Percentiles rank a stretch among this genome's conserved stretches.
These are phyloP conservation scores for Coccomyxa subellipsoidea DNA, from an alignment of 163 green algal species.

Conservation along the genomic window DNA sequence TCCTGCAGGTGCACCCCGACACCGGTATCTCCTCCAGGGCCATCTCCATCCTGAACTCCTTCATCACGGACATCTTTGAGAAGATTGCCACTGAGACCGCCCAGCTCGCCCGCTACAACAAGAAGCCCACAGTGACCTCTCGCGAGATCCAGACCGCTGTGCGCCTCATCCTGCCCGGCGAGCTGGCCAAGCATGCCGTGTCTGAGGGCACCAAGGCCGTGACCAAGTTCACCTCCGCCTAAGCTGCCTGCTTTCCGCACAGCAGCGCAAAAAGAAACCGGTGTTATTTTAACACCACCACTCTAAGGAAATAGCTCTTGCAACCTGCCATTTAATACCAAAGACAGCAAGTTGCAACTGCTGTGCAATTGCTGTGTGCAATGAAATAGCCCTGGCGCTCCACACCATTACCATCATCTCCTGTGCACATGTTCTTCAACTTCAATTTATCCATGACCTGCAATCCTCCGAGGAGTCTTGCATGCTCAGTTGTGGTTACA, in stretches of 20 bases:
- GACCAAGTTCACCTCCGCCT: slow-evolving; percentile 91
- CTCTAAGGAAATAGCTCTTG: not conserved
- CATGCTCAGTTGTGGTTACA: no score
- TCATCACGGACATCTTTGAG: slow-evolving; percentile 91
- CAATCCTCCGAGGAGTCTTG: no score
- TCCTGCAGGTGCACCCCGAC: slow-evolving; percentile 45
- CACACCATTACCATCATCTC: no score
- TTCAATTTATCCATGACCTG: no score
- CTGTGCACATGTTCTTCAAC: no score
- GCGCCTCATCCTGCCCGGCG: slow-evolving; percentile 74
- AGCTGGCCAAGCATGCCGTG: slow-evolving; percentile 86
- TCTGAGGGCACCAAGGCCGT: slow-evolving; percentile 94
- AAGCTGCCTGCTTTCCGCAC: slow-evolving; percentile 11
- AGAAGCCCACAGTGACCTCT: slow-evolving; percentile 74
- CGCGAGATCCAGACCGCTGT: slow-evolving; percentile 74
- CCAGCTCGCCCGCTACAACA: slow-evolving; percentile 69
- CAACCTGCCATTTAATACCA: no score
- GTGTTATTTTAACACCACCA: slow-evolving; percentile 33
- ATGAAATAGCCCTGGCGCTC: no score
- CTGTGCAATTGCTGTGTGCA: no score
- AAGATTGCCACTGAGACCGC: slow-evolving; percentile 86
- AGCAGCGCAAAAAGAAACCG: slow-evolving; percentile 13
- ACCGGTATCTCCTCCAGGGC: slow-evolving; percentile 37
- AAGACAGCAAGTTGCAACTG: no score
- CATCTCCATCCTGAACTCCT: slow-evolving; percentile 64